These are phyloP conservation scores for Populus tremula DNA, from an alignment of 345 rosid species.

Conservation along the genomic window DNA sequence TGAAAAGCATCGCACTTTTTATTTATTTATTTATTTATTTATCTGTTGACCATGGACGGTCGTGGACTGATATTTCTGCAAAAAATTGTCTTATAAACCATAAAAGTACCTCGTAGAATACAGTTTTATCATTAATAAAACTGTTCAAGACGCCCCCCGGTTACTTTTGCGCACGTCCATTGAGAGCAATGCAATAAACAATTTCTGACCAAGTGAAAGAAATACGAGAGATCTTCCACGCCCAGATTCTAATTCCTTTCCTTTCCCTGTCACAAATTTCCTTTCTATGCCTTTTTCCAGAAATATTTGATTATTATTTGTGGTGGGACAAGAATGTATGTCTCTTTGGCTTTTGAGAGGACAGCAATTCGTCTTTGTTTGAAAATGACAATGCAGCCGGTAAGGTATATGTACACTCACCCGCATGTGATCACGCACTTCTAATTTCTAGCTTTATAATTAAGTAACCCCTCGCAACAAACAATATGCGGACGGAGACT, in stretches of 20 bases:
- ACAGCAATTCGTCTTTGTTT: neutral
- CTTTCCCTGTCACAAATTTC: conserved; percentile 23
- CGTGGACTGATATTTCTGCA: neutral
- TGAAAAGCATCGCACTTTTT: neutral
- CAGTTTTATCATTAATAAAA: neutral
- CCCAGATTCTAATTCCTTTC: conserved; percentile 5
- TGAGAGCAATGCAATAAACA: neutral
- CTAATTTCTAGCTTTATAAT: no score
- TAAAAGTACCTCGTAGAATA: neutral
- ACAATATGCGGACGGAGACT: neutral
- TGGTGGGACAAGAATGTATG: conserved; percentile 16
- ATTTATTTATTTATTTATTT: neutral
- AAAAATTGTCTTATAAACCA: neutral
- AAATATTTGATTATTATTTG: neutral
- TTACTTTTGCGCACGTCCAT: neutral
- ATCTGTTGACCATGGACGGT: neutral
- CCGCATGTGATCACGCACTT: no score
- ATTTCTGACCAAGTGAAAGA: neutral
- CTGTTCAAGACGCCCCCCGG: neutral
- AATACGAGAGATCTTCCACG: conserved; percentile 9
- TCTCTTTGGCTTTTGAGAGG: conserved; percentile 18
- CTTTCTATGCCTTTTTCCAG: conserved; percentile 21
- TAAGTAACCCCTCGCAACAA: neutral
- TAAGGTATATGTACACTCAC: neutral
- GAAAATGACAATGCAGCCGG: conserved; percentile 3